Evolutionary conservation across 306 rosid species (phyloP).

Genomic region (Vachellia collinsii): DNA sequence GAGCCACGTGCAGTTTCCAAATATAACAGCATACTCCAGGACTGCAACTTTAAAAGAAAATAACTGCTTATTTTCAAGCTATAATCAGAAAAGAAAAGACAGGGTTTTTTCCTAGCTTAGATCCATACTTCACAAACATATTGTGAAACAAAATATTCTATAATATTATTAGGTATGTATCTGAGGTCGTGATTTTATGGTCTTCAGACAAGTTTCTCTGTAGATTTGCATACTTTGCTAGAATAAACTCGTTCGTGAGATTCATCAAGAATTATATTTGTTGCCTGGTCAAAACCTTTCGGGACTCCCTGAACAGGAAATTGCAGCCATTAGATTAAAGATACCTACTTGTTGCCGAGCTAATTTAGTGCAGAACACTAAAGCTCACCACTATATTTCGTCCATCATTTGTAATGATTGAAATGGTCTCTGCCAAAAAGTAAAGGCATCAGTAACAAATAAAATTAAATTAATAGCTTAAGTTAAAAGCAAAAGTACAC

Average conservation of each 20-base stretch:
- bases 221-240: slow-evolving; percentile 64
- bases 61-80: neutral
- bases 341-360: neutral
- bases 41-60: neutral
- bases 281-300: slow-evolving; percentile 96
- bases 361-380: slow-evolving; percentile 1
- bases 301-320: slow-evolving; percentile 65
- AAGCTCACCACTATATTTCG: slow-evolving; percentile 85
- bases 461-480: neutral
- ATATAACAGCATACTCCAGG: neutral
- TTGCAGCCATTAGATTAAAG: neutral
- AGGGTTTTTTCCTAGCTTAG: too few species aligned
- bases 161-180: neutral
- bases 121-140: neutral
- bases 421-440: slow-evolving; percentile 67
- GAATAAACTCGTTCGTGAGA: slow-evolving; percentile 94
- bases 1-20: neutral
- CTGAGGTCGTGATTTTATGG: neutral
- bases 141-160: neutral
- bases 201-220: neutral
- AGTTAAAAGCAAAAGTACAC: neutral
- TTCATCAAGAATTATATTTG: slow-evolving; percentile 94
- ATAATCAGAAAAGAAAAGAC: neutral
- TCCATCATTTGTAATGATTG: slow-evolving; percentile 90
- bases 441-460: neutral